Conservation (phyloP, 2,329 filamentous ascomycete genomes). For the Ascochyta fabae region DNA sequence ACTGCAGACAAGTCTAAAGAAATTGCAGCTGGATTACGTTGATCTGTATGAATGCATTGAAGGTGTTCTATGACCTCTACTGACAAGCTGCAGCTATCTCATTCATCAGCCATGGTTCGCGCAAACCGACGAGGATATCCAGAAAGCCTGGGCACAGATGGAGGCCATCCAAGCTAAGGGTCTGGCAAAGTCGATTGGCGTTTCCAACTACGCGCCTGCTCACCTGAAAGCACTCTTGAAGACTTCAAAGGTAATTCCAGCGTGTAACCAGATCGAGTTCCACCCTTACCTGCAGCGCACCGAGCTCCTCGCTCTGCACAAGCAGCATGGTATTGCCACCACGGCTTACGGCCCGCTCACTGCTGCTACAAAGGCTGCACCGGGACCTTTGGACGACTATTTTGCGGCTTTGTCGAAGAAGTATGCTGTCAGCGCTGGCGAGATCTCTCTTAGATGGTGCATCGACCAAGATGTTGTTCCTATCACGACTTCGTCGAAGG, state of each 20-base stretch:
- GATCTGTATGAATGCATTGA: conserved; percentile 59
- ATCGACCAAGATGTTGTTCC: conserved; percentile 66
- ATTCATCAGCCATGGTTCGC: conserved; percentile 68
- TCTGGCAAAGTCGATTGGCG: conserved; percentile 66
- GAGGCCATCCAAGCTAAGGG: conserved; percentile 64
- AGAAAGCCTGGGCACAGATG: conserved; percentile 66
- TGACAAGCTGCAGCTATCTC: conserved; percentile 56
- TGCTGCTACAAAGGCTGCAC: conserved; percentile 61
- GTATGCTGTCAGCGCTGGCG: conserved; percentile 64
- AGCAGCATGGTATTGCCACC: conserved; percentile 56
- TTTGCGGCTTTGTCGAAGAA: conserved; percentile 63
- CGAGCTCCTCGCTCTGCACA: conserved; percentile 62
- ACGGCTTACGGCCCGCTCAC: conserved; percentile 56
- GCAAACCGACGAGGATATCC: conserved; percentile 60
- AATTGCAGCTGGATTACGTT: conserved; percentile 66
- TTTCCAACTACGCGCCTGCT: conserved; percentile 63
- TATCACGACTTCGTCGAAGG: conserved; percentile 67
- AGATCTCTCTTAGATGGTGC: conserved; percentile 66
- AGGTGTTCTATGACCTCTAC: neutral
- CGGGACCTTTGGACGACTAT: conserved; percentile 62
- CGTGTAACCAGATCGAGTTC: conserved; percentile 72
- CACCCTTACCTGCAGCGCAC: conserved; percentile 71
- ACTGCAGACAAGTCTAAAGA: conserved; percentile 63
- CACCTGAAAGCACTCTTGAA: conserved; percentile 63
- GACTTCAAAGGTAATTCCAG: conserved; percentile 62